Base-by-base conservation (phyloP, 768 basidiomycete genomes). In the Piloderma croceum region DNA sequence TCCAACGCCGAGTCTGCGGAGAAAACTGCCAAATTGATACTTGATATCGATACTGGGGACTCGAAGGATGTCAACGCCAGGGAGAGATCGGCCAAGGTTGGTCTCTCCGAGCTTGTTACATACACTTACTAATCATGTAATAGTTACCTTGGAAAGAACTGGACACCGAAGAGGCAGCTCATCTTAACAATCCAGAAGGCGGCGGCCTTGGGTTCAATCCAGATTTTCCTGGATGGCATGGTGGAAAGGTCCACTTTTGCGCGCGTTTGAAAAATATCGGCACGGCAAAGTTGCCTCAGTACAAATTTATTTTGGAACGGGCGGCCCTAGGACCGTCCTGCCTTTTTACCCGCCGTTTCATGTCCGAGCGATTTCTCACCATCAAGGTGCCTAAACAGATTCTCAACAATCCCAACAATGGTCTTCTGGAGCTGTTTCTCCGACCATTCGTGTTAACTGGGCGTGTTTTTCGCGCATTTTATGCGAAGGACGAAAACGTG, bases 131-230 rank as follows among this genome's bases (percentile, higher is more conserved):
- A 20, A 35, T 11, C 11, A 3, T 7, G n/a, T 19, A 41, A 24
- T 34, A 71, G 70, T 53, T 48, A 5, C 68, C 69, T 3, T 73
- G 68, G 66, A 41, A 49, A n/a, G 68, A 73, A 42, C 56, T 71
- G 1, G 72, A 73, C 41, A 42, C 17, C 6, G 72, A 74, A 41
- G 53, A 60, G 3, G 36, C 41, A 1, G 48, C 13, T 6, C 35
- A 44, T 23, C 31, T 18, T 2, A 24, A 22, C 20, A 24, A 50
- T 11, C 24, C 31, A 18, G 27, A 46, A 17, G 19, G 19, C 23
- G 46, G 41, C 19, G 42, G 33, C 15, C 36, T 50, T 6, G 67
- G 67, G 0, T 57, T 60, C 39, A 48, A 56, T 19, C 31, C 40
- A 11, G 41, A 49, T 3, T 42, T 51, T 7, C 48, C 50, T 7